Base-by-base conservation (phyloP, 2,329 filamentous ascomycete species). In the Epichloe amarillans region DNA sequence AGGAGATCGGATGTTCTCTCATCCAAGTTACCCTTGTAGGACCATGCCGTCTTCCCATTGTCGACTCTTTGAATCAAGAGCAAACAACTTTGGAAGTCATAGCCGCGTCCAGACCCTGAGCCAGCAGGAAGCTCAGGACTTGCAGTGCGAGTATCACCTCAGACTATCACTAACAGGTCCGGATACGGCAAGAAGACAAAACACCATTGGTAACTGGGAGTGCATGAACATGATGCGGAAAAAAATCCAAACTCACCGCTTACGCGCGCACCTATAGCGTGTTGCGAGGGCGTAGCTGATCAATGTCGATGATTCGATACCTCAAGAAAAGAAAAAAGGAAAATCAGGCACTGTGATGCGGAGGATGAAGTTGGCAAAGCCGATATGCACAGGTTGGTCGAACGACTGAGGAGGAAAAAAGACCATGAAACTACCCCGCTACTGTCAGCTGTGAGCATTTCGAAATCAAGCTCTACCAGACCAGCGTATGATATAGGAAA, bases 391-490 rank as follows among this genome's bases (percentile, higher is more conserved):
- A 7, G 45, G 8, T 8, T 11, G 15, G 15, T 19, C 8, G 17
- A 35, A n/a, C n/a, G 44, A 30, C 33, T 36, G 23, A 7, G n/a
- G 11, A 23, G 8, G 26, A 19, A 5, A 3, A 21, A 41, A 11
- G 12, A 48, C 37, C 33, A 45, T 37, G 23, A 35, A 47, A 26
- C 7, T 38, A 41, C 50, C 46, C 46, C 50, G 46, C 50, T 49
- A 23, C 26, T 14, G 41, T 41, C 49, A 33, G 23, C 23, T 48
- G 10, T 17, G 40, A 26, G 17, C 17, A 44, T 49, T 35, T 23
- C 11, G 10, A 43, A 4, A 36, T 35, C 15, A 41, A 19, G 21
- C 12, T 17, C 23, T 26, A 21, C 38, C 26, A 33, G 37, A 11
- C 6, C 5, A 21, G n/a, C 42, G 26, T 10, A 6, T 4, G 23